Evolutionary conservation across 352 stramenopile species (phyloP).

Genomic region (Halophytophthora batemanensis): DNA sequence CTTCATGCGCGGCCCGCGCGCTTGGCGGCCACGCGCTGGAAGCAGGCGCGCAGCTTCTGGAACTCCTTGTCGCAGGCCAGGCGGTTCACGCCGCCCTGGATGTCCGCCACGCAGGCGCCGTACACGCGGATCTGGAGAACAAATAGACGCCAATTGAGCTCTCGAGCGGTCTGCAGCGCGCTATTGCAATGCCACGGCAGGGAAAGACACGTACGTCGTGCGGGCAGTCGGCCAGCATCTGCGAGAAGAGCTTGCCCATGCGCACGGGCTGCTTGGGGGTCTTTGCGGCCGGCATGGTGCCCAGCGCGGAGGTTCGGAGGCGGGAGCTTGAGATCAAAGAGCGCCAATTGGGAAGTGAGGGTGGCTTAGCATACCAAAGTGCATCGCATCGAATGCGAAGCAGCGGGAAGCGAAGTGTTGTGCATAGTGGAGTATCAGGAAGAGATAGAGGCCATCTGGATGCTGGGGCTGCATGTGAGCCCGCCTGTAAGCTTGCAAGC

Average conservation of each 20-base stretch:
- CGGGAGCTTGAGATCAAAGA: background rate
- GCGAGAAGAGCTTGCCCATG: slow-evolving; percentile 64
- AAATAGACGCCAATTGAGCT: slow-evolving; percentile 1
- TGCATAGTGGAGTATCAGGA: too few species aligned
- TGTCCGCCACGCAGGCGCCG: slow-evolving; percentile 67
- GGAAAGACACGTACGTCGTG: slow-evolving; percentile 38
- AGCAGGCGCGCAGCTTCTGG: slow-evolving; percentile 65
- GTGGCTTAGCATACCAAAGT: too few species aligned
- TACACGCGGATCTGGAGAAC: slow-evolving; percentile 69
- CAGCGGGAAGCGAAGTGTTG: too few species aligned
- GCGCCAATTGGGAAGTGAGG: slow-evolving; percentile 11
- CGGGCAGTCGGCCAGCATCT: slow-evolving; percentile 66
- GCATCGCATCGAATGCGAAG: too few species aligned
- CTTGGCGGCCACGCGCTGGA: slow-evolving; percentile 44
- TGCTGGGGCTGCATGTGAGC: too few species aligned
- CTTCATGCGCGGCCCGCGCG: slow-evolving; percentile 21
- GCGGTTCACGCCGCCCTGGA: slow-evolving; percentile 48
- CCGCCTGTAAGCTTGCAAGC: too few species aligned
- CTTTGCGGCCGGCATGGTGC: slow-evolving; percentile 15
- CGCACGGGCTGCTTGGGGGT: slow-evolving; percentile 38
- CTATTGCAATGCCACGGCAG: background rate
- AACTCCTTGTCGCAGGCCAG: slow-evolving; percentile 71
- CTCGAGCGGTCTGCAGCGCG: background rate
- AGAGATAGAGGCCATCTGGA: too few species aligned
- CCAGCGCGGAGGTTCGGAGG: background rate